phyloP scores from a whole-genome alignment of 139 green algal species.

The Chlorella sorokiniana region DNA sequence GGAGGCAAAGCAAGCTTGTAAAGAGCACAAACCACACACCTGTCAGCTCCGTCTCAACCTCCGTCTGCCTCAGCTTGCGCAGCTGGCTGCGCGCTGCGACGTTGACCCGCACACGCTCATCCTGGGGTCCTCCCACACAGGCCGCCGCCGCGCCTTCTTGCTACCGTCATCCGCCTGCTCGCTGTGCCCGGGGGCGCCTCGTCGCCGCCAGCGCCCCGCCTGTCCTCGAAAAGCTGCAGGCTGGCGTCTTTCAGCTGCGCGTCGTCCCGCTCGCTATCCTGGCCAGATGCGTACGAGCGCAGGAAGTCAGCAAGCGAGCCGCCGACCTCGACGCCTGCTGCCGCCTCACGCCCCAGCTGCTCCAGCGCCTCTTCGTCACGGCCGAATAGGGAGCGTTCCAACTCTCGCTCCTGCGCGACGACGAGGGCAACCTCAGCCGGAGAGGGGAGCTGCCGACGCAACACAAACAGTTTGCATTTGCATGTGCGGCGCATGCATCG shows the following conservation, averaged over 20 bases:
- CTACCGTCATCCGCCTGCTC: background rate
- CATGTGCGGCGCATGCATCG: background rate
- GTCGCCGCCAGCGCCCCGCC: background rate
- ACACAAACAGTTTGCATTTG: background rate
- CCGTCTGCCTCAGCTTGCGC: constrained; percentile 71
- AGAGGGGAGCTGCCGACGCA: background rate
- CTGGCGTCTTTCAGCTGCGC: background rate
- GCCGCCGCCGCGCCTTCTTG: constrained; percentile 12
- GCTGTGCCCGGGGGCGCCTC: background rate
- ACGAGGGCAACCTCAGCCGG: background rate
- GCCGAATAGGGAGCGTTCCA: constrained; percentile 62
- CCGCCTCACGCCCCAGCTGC: constrained; percentile 9
- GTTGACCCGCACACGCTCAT: constrained; percentile 55
- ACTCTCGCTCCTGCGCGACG: constrained; percentile 46
- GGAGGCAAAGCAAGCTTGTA: background rate
- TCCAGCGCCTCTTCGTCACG: constrained; percentile 8
- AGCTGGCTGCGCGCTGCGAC: constrained; percentile 52
- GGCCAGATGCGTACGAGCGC: background rate
- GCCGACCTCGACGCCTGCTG: background rate
- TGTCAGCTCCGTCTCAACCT: constrained; percentile 58
- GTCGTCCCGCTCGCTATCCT: background rate
- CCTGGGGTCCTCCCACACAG: constrained; percentile 78
- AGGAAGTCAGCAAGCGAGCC: constrained; percentile 17
- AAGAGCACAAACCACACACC: constrained; percentile 23
- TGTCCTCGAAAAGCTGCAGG: constrained; percentile 30